These are phyloP conservation scores for Melampsora americana DNA, from an alignment of 1,284 basidiomycete genomes.

Conservation along the genomic window DNA sequence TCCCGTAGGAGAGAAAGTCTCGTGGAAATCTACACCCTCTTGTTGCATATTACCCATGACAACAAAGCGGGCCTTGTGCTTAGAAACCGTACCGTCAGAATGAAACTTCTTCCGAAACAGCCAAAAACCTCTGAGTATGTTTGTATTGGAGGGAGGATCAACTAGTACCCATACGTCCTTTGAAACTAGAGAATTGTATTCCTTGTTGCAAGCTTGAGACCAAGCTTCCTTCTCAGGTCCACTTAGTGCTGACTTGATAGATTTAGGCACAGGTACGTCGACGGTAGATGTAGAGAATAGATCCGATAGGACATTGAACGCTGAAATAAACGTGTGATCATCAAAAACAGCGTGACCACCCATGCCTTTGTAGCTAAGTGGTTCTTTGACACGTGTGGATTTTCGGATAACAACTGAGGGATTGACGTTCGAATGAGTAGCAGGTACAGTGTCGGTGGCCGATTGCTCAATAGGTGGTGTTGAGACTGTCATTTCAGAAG, in stretches of 20 bases:
- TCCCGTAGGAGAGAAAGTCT: slow-evolving; percentile 17
- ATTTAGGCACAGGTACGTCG: background rate
- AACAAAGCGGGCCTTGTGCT: slow-evolving; percentile 16
- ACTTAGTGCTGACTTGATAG: background rate
- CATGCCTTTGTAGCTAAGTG: background rate
- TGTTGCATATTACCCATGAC: too few relatives aligned
- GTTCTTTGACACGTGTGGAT: background rate
- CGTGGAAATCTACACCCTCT: background rate
- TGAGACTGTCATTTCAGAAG: background rate
- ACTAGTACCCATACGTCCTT: slow-evolving; percentile 22
- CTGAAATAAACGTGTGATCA: background rate
- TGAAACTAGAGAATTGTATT: background rate
- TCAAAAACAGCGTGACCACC: background rate
- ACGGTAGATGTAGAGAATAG: background rate
- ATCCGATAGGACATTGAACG: background rate
- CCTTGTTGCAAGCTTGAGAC: background rate
- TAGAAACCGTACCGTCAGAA: background rate
- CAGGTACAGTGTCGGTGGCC: background rate
- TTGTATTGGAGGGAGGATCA: too few relatives aligned
- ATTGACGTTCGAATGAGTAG: background rate
- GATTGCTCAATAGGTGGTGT: too few relatives aligned
- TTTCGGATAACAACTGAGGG: background rate
- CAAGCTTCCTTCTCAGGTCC: background rate
- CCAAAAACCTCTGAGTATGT: slow-evolving; percentile 6
- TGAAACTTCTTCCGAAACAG: slow-evolving; percentile 6